Conservation (phyloP, 2,329 filamentous ascomycete species). For the Rhexocercosporidium sp. region DNA sequence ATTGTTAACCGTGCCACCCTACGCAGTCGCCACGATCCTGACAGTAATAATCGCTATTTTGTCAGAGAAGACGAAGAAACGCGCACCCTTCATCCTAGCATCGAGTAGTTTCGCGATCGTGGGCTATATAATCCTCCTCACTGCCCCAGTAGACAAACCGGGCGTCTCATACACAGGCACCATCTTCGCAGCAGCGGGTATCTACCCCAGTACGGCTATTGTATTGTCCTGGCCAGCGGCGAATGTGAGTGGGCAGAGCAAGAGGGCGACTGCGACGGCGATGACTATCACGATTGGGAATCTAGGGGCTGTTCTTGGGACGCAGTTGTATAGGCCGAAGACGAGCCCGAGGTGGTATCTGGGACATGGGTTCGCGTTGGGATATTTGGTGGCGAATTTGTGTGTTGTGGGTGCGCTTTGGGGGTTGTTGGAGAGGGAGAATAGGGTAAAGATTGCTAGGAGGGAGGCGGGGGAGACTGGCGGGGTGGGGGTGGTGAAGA, state of each 20-base stretch:
- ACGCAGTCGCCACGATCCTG: conserved; percentile 62
- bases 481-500: conserved; percentile 56
- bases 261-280: conserved; percentile 69
- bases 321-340: conserved; percentile 67
- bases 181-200: conserved; percentile 68
- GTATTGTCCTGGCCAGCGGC: conserved; percentile 73
- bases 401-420: conserved; percentile 59
- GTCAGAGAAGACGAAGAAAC: conserved; percentile 51
- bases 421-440: conserved; percentile 60
- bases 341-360: conserved; percentile 68
- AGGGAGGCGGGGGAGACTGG: conserved; percentile 55
- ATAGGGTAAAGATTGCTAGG: conserved; percentile 54
- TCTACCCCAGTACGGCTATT: conserved; percentile 68
- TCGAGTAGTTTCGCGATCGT: conserved; percentile 60
- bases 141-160: conserved; percentile 40
- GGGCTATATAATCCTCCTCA: conserved; percentile 60
- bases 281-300: conserved; percentile 78
- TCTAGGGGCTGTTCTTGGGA: conserved; percentile 70
- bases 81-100: conserved; percentile 60
- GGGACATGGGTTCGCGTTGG: conserved; percentile 70
- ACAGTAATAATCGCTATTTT: conserved; percentile 52
- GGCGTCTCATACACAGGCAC: conserved; percentile 60
- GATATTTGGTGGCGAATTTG: conserved; percentile 65
- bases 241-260: conserved; percentile 74
- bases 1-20: conserved; percentile 54